Base-by-base conservation (phyloP, 352 stramenopile species). In the Blastocystis sp. region DNA sequence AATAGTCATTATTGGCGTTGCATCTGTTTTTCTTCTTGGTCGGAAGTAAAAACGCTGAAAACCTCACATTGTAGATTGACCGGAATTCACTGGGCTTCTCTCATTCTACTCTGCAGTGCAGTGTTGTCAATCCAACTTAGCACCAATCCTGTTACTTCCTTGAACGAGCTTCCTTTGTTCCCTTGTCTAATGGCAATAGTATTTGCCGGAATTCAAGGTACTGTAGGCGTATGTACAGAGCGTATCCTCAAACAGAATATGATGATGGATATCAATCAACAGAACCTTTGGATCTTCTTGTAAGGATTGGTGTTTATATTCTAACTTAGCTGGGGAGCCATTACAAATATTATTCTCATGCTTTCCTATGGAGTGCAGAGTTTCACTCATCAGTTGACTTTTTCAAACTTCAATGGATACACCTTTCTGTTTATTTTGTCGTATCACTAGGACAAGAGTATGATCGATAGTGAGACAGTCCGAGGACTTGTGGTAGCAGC, bases 261-360 rank as follows among this genome's bases (percentile, higher is more conserved):
- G 3, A 35, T 66, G 4, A 64, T 81, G 70, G 48, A 64, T 40
- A 62, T 64, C 22, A 35, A 40, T 22, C 70, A 81, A 4, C 70
- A 81, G 44, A 81, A 60, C n/a, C 40, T 81, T 0, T 81, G 70
- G 70, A 54, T 81, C 19, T 58, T 35, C 3, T 81, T 81, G 70
- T 81, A 81, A 15, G 70, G 13, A 15, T 40, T n/a, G 2, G 35
- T 35, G 11, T 33, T 9, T 24, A 19, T 5, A 24, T 54, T 62
- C 33, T 5, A 24, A 17, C 33, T 37, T 81, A 81, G 70, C 37
- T 81, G 70, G 70, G 40, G 35, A 40, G 27, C 35, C 3, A 33
- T 81, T 33, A 17, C 15, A 24, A 51, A 81, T n/a, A 30, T 62
- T 15, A 27, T 81, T 3, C 48, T 62, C 17, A 19, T 81, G 40